phyloP scores from a whole-genome alignment of 2,329 filamentous ascomycete species.

The Fusarium keratoplasticum region DNA sequence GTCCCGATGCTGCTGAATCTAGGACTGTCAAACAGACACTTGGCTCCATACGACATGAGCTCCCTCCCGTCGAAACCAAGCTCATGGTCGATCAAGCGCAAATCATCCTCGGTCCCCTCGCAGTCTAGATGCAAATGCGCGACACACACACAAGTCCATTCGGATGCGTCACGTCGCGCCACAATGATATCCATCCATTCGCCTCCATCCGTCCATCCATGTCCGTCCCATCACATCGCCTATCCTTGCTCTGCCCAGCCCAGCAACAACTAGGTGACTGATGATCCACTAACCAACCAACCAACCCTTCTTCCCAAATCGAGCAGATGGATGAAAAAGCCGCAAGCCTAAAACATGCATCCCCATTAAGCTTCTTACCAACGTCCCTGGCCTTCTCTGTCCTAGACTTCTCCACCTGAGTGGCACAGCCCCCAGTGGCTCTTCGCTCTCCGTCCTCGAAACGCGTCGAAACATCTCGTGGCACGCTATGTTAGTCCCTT shows the following conservation, averaged over 20 bases:
- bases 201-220: conserved; percentile 5
- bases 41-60: conserved; percentile 18
- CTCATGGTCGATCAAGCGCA: background rate
- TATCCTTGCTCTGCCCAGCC: conserved; percentile 21
- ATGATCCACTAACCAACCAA: conserved; percentile 1
- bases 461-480: conserved; percentile 39
- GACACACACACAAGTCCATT: conserved; percentile 9
- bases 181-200: conserved; percentile 4
- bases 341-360: conserved; percentile 39
- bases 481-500: conserved; percentile 6
- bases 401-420: conserved; percentile 18
- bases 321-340: conserved; percentile 24
- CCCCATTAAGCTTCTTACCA: conserved; percentile 37
- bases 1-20: conserved; percentile 5
- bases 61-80: conserved; percentile 15
- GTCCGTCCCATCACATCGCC: conserved; percentile 12
- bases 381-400: background rate
- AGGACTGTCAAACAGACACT: conserved; percentile 1
- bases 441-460: conserved; percentile 19
- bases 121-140: conserved; percentile 10
- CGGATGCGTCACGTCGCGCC: conserved; percentile 4
- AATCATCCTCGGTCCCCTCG: conserved; percentile 22
- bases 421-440: conserved; percentile 3
- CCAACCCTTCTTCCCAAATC: conserved; percentile 20
- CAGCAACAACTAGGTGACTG: conserved; percentile 2